phyloP scores from a whole-genome alignment of 345 rosid species.

The Murraya paniculata region DNA sequence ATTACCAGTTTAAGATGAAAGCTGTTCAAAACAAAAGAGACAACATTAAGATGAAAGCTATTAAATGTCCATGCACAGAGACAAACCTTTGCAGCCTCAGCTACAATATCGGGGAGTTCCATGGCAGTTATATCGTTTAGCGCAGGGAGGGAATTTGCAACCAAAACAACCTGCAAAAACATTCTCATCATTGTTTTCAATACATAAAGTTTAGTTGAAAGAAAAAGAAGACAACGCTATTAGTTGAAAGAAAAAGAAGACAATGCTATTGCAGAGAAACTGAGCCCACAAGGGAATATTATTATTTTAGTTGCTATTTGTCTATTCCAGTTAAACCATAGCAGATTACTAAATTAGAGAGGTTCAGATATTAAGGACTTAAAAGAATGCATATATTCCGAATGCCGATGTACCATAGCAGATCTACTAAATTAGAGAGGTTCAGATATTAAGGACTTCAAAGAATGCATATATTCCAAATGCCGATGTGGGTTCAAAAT shows the following conservation, averaged over 20 bases:
- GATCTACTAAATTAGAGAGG: neutral
- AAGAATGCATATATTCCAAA: neutral
- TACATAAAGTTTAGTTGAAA: neutral
- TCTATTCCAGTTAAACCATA: neutral
- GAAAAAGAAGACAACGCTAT: slow-evolving; percentile 12
- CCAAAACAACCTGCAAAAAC: slow-evolving; percentile 81
- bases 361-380: neutral
- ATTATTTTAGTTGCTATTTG: neutral
- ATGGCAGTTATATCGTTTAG: slow-evolving; percentile 92
- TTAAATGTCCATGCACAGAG: slow-evolving; percentile 3
- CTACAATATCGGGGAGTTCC: slow-evolving; percentile 97
- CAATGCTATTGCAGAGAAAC: neutral
- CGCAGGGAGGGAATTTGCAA: slow-evolving; percentile 97
- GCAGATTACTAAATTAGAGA: neutral
- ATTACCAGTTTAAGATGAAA: neutral
- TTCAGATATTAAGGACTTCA: neutral
- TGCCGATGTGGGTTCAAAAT: neutral
- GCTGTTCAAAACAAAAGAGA: neutral
- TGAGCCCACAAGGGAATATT: neutral
- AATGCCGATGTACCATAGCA: neutral
- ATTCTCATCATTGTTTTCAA: slow-evolving; percentile 11
- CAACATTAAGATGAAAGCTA: neutral
- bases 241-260: slow-evolving; percentile 14
- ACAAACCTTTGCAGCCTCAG: slow-evolving; percentile 94
- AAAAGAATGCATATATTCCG: neutral